phyloP scores from a whole-genome alignment of 371 early-diverging fungal genomes.

The Mucor ambiguus region DNA sequence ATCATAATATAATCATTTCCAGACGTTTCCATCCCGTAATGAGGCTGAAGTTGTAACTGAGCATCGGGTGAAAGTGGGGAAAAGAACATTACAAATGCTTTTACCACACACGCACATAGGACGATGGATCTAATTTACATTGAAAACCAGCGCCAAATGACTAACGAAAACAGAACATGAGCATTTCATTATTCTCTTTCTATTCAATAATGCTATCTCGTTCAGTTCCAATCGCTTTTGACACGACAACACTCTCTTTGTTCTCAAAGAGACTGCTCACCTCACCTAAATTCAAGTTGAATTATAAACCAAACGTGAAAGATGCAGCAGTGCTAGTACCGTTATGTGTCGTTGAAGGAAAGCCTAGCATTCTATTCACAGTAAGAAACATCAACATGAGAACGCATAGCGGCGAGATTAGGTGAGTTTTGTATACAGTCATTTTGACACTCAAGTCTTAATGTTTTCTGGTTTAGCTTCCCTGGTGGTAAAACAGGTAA shows the following conservation, averaged over 20 bases:
- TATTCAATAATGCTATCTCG: slow-evolving; percentile 18
- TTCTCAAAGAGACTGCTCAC: slow-evolving; percentile 45
- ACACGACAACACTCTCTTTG: slow-evolving; percentile 32
- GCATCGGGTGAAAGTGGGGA: neutral
- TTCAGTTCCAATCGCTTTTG: slow-evolving; percentile 21
- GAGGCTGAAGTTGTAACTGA: neutral
- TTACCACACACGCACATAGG: neutral
- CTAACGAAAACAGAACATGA: neutral
- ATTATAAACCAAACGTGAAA: slow-evolving; percentile 33
- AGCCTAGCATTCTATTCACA: slow-evolving; percentile 81
- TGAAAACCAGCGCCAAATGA: slow-evolving; percentile 5
- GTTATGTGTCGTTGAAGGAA: slow-evolving; percentile 64
- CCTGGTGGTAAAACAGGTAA: slow-evolving; percentile 77
- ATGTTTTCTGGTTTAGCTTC: slow-evolving; percentile 49
- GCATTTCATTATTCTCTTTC: neutral
- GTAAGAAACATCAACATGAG: slow-evolving; percentile 71
- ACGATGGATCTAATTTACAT: neutral
- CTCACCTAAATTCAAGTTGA: slow-evolving; percentile 38
- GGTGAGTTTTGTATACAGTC: slow-evolving; percentile 33
- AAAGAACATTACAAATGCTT: neutral
- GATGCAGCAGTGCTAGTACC: slow-evolving; percentile 61
- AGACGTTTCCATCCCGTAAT: neutral
- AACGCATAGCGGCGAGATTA: slow-evolving; percentile 81
- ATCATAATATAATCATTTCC: too few species aligned
- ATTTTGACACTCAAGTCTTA: neutral